phyloP scores from a whole-genome alignment of 352 stramenopile genomes.

The Poterioochromonas sp. region DNA sequence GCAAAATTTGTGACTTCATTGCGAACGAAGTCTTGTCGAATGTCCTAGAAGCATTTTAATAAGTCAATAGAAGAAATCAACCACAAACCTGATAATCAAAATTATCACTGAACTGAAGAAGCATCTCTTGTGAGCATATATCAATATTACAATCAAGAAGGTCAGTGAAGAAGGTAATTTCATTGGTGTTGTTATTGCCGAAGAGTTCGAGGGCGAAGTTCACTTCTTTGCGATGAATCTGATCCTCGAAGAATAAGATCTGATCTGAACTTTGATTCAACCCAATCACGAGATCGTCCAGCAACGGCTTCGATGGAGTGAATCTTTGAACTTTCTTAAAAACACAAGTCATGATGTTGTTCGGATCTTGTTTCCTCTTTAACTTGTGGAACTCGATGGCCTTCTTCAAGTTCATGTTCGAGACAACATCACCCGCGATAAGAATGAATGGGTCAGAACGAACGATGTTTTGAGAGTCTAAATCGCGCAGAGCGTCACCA shows the following conservation, averaged over 20 bases:
- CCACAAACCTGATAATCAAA: slow-evolving; percentile 90
- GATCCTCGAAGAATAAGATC: slow-evolving; percentile 56
- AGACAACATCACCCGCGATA: slow-evolving; percentile 88
- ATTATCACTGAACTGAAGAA: slow-evolving; percentile 92
- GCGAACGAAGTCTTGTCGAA: slow-evolving; percentile 84
- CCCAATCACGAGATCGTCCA: slow-evolving; percentile 55
- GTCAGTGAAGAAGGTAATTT: slow-evolving; percentile 78
- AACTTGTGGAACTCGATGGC: slow-evolving; percentile 49
- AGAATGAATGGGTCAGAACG: slow-evolving; percentile 93
- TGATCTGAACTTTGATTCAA: slow-evolving; percentile 49
- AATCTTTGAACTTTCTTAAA: slow-evolving; percentile 69
- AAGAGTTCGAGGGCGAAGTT: slow-evolving; percentile 47
- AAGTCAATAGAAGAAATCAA: no score
- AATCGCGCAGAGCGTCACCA: slow-evolving; percentile 85
- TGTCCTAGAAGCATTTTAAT: no score
- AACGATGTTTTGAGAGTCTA: slow-evolving; percentile 84
- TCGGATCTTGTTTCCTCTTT: slow-evolving; percentile 67
- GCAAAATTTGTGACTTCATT: slow-evolving; percentile 96
- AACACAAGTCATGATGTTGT: slow-evolving; percentile 89
- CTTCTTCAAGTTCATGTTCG: slow-evolving; percentile 80
- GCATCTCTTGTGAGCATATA: slow-evolving; percentile 92
- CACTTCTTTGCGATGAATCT: slow-evolving; percentile 30
- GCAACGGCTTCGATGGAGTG: slow-evolving; percentile 37
- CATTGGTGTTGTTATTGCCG: slow-evolving; percentile 57
- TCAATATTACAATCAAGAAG: slow-evolving; percentile 93